Conservation (phyloP, 495 filamentous ascomycete genomes). For the Trichoderma parareesei region DNA sequence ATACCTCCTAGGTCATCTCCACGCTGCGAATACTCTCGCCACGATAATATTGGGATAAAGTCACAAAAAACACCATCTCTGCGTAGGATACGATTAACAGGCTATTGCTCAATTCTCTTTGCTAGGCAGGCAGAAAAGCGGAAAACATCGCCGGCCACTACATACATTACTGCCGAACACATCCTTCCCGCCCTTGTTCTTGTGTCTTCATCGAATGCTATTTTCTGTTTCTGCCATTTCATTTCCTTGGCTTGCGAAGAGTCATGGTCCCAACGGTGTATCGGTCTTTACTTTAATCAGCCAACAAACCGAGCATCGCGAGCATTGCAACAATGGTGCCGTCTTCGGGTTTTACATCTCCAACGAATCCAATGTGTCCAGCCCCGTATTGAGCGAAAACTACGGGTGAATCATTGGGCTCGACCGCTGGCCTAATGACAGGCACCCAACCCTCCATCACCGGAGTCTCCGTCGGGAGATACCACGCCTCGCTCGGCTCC, state of each 20-base stretch:
- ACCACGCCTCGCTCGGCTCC: background rate
- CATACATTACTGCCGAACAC: too few relatives aligned
- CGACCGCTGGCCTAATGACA: background rate
- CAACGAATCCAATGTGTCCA: background rate
- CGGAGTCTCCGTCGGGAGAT: background rate
- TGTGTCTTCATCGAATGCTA: background rate
- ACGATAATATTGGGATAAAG: too few relatives aligned
- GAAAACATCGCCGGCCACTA: too few relatives aligned
- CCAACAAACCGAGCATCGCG: background rate
- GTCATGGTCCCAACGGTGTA: too few relatives aligned
- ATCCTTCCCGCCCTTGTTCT: background rate
- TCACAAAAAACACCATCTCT: too few relatives aligned
- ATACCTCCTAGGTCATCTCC: too few relatives aligned
- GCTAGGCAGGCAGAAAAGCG: too few relatives aligned
- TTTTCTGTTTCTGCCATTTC: background rate
- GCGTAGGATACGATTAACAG: too few relatives aligned
- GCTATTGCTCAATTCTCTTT: too few relatives aligned
- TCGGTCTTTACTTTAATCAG: too few relatives aligned
- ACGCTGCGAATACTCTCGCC: too few relatives aligned
- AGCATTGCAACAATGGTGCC: background rate
- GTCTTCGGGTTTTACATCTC: background rate
- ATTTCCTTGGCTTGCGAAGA: too few relatives aligned
- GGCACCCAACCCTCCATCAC: background rate
- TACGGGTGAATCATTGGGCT: background rate
- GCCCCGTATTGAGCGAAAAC: background rate